These are phyloP conservation scores for Solanum lignicaule DNA, from an alignment of 257 asterid genomes.

Conservation along the genomic window DNA sequence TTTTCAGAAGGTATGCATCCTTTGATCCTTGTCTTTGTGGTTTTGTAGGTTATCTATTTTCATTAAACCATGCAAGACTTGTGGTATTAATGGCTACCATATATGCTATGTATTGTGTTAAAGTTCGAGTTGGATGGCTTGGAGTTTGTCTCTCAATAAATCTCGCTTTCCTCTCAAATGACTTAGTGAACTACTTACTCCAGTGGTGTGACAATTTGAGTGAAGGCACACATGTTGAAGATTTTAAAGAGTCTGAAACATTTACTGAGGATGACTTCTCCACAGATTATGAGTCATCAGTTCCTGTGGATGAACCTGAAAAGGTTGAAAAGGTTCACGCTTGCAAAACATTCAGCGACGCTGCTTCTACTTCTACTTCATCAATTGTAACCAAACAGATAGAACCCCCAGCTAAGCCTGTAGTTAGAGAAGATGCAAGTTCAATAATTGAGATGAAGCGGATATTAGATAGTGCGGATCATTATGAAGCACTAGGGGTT, in stretches of 20 bases:
- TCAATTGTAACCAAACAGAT: slow-evolving; percentile 48
- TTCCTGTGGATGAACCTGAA: slow-evolving; percentile 48
- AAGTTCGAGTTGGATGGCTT: slow-evolving; percentile 80
- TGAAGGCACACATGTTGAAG: slow-evolving; percentile 61
- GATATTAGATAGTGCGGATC: slow-evolving; percentile 62
- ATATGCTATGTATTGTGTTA: slow-evolving; percentile 79
- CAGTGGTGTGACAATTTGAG: slow-evolving; percentile 85
- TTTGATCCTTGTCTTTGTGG: neutral
- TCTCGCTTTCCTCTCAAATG: slow-evolving; percentile 86
- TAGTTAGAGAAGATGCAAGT: slow-evolving; percentile 52
- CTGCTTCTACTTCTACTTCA: slow-evolving; percentile 39
- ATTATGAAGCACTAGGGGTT: slow-evolving; percentile 87
- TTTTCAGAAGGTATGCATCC: neutral
- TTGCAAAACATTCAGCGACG: slow-evolving; percentile 46
- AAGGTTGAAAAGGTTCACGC: slow-evolving; percentile 60
- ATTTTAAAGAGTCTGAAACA: slow-evolving; percentile 44
- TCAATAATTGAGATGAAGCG: slow-evolving; percentile 81
- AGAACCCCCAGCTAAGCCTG: slow-evolving; percentile 43
- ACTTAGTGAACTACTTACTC: slow-evolving; percentile 60
- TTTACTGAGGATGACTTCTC: slow-evolving; percentile 62
- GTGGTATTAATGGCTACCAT: slow-evolving; percentile 77
- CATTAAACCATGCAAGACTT: slow-evolving; percentile 85
- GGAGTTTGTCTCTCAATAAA: slow-evolving; percentile 78
- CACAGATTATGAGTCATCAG: slow-evolving; percentile 46
- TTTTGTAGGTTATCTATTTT: slow-evolving; percentile 80